Evolutionary conservation across 805 yeast species (phyloP).

Genomic region (Lachancea fermentati): DNA sequence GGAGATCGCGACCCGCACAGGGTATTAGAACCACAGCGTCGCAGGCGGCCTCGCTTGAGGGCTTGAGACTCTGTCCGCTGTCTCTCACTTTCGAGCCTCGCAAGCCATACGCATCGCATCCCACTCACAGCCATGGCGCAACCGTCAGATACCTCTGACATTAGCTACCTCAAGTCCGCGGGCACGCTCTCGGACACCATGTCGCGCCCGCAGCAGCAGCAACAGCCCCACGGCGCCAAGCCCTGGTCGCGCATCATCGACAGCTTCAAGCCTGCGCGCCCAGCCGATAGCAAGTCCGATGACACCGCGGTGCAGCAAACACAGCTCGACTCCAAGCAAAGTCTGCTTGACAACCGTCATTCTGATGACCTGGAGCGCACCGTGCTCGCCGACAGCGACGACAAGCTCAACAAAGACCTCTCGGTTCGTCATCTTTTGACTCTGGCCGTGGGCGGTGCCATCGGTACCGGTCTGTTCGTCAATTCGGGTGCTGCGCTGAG

Average conservation of each 20-base stretch:
- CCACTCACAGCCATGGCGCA: background rate
- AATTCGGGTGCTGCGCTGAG: slow-evolving; percentile 57
- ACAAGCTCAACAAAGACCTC: slow-evolving; percentile 20
- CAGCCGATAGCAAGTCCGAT: background rate
- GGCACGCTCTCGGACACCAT: background rate
- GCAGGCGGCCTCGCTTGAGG: too few species aligned
- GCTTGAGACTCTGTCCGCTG: too few species aligned
- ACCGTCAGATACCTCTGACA: background rate
- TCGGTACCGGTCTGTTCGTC: slow-evolving; percentile 65
- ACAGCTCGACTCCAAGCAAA: background rate
- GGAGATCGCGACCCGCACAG: too few species aligned
- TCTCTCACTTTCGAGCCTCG: background rate
- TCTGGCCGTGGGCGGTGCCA: slow-evolving; percentile 63
- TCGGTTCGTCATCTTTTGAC: slow-evolving; percentile 47
- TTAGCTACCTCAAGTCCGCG: background rate
- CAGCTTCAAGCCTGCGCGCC: slow-evolving; percentile 4
- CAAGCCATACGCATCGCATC: background rate
- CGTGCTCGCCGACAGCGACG: background rate
- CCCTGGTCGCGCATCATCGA: slow-evolving; percentile 1
- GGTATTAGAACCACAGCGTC: too few species aligned
- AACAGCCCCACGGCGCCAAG: background rate
- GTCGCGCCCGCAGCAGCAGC: background rate
- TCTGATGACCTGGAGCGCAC: background rate
- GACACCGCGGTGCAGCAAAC: background rate
- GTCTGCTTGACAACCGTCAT: background rate